These are phyloP conservation scores for Trichophyton mentagrophytes DNA, from an alignment of 2,329 filamentous ascomycete genomes.

Conservation along the genomic window DNA sequence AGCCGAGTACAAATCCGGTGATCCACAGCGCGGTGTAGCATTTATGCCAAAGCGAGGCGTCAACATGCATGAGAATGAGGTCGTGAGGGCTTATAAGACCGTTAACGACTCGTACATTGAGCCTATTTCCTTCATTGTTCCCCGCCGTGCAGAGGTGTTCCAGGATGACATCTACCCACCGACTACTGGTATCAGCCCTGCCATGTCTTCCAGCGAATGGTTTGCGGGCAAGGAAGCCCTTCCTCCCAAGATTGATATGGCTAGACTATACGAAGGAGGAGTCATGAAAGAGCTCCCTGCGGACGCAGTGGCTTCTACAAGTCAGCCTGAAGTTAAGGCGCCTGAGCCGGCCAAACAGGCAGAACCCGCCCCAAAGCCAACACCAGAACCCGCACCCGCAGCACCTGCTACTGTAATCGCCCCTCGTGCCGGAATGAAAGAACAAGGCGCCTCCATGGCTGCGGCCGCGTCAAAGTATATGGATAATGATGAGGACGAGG, in stretches of 20 bases:
- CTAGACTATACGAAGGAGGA: conserved; percentile 76
- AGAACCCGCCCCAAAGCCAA: conserved; percentile 27
- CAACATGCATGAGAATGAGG: conserved; percentile 92
- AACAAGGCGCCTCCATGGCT: conserved; percentile 78
- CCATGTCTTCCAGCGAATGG: conserved; percentile 71
- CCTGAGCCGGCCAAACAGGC: conserved; percentile 28
- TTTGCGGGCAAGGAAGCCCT: conserved; percentile 69
- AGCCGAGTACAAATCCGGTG: conserved; percentile 91
- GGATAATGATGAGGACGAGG: conserved; percentile 49
- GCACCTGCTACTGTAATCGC: conserved; percentile 12
- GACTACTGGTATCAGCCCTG: conserved; percentile 64
- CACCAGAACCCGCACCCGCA: conserved; percentile 27
- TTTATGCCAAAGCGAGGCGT: conserved; percentile 92
- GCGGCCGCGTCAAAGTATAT: conserved; percentile 76
- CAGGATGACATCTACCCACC: conserved; percentile 96
- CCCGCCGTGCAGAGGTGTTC: conserved; percentile 83
- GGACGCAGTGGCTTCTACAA: conserved; percentile 36
- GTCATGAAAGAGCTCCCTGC: conserved; percentile 63
- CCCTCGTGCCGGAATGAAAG: conserved; percentile 44
- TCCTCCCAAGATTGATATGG: conserved; percentile 85
- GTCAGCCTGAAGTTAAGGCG: conserved; percentile 18
- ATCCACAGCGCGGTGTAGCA: conserved; percentile 86
- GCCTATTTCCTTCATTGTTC: conserved; percentile 94
- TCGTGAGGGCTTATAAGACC: conserved; percentile 93
- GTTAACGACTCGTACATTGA: conserved; percentile 91